These are phyloP conservation scores for Psilocybe mexicana DNA, from an alignment of 1,284 basidiomycete species.

Conservation along the genomic window DNA sequence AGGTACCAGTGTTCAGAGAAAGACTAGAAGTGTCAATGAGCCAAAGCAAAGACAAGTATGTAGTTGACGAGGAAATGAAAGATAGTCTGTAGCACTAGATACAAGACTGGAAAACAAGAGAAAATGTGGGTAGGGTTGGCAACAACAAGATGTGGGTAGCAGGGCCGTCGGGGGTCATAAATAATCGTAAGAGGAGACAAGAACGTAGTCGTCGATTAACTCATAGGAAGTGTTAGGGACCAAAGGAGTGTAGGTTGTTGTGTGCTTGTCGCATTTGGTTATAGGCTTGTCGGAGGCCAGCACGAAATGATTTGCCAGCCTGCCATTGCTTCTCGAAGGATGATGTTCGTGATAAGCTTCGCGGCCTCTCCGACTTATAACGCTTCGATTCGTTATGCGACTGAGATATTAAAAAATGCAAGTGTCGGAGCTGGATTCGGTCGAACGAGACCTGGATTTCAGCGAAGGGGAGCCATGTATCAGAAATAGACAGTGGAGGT, in stretches of 20 bases:
- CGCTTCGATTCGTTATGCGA: constrained; percentile 29
- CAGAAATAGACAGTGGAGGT: constrained; percentile 1
- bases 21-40: constrained; percentile 16
- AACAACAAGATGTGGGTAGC: not conserved
- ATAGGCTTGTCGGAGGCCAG: constrained; percentile 27
- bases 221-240: constrained; percentile 18
- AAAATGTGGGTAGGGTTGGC: not conserved
- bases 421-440: constrained; percentile 31
- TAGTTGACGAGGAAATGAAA: not conserved
- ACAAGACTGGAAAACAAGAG: not conserved
- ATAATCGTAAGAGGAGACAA: constrained; percentile 7
- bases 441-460: constrained; percentile 31
- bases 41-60: constrained; percentile 6
- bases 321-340: constrained; percentile 31
- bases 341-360: constrained; percentile 24
- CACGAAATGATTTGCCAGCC: constrained; percentile 33
- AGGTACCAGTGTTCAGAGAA: constrained; percentile 7
- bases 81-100: not conserved
- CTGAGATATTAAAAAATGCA: constrained; percentile 30
- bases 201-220: constrained; percentile 16
- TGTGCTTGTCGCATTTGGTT: constrained; percentile 25
- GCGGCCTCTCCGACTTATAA: constrained; percentile 22
- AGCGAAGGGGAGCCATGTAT: not conserved
- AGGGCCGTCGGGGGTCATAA: not conserved
- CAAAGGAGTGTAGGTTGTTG: constrained; percentile 15